Conservation (phyloP, 2,329 filamentous ascomycete species). For the Gnomoniopsis smithogilvyi region DNA sequence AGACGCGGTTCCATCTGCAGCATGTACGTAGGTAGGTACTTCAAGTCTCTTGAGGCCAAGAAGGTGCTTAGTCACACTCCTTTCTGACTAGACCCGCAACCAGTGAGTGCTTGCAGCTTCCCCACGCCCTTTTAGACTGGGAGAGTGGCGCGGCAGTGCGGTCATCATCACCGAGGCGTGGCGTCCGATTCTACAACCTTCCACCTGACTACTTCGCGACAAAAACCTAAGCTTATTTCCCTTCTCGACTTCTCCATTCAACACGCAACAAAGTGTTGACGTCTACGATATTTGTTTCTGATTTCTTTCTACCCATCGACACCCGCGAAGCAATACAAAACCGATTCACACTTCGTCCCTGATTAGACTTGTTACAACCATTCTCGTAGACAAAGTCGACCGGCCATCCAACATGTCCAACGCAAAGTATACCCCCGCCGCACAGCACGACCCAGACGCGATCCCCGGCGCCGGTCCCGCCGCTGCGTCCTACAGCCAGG, state of each 20-base stretch:
- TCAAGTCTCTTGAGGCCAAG: too few species aligned
- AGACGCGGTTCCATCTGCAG: too few species aligned
- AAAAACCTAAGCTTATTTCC: not conserved
- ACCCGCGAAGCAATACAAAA: not conserved
- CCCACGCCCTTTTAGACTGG: not conserved
- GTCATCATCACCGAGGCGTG: conserved; percentile 5
- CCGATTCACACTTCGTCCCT: not conserved
- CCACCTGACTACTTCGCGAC: conserved; percentile 7
- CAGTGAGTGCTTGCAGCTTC: conserved; percentile 5
- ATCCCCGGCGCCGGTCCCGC: conserved; percentile 63
- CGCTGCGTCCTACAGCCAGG: conserved; percentile 74
- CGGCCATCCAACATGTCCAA: conserved; percentile 40
- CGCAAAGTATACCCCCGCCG: conserved; percentile 78
- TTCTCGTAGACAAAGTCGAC: not conserved
- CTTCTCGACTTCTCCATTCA: not conserved
- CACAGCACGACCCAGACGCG: conserved; percentile 83
- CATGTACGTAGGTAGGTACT: too few species aligned
- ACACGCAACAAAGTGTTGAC: not conserved
- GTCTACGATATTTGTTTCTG: not conserved
- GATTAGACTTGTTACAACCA: not conserved
- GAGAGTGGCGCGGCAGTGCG: conserved; percentile 6
- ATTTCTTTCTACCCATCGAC: not conserved
- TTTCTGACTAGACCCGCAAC: not conserved
- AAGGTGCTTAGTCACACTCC: too few species aligned
- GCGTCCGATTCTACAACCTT: conserved; percentile 13